phyloP scores from a whole-genome alignment of 176 grass and related monocot species.

The Echinochloa phyllopogon region DNA sequence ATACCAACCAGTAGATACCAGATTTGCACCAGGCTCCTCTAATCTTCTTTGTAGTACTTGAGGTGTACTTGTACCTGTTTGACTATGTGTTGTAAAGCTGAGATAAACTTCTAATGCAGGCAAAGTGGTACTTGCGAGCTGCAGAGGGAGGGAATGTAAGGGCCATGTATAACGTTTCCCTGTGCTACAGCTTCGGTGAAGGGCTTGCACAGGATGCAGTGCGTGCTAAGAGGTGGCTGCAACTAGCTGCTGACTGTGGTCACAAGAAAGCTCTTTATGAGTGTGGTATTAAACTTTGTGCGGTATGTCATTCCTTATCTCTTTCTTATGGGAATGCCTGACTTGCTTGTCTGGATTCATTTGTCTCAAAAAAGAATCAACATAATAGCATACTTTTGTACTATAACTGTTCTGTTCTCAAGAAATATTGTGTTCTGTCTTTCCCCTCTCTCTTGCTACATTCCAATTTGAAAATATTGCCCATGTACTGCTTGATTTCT shows the following conservation, averaged over 20 bases:
- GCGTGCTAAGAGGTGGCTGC: slow-evolving; percentile 67
- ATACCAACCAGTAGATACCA: background rate
- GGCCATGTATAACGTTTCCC: slow-evolving; percentile 80
- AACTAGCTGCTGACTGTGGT: slow-evolving; percentile 74
- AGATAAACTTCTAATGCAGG: slow-evolving; percentile 53
- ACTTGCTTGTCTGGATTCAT: background rate
- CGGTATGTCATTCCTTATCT: slow-evolving; percentile 51
- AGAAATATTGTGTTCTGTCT: background rate
- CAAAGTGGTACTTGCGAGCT: slow-evolving; percentile 75
- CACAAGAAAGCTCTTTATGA: slow-evolving; percentile 77
- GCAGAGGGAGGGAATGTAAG: slow-evolving; percentile 70
- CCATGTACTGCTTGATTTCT: background rate
- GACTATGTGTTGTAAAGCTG: slow-evolving; percentile 24
- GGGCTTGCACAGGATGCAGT: slow-evolving; percentile 53
- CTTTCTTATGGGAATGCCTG: background rate
- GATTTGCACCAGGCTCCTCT: slow-evolving; percentile 8
- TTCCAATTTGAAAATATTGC: background rate
- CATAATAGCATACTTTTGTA: background rate
- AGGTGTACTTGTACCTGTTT: slow-evolving; percentile 12
- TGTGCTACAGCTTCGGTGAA: slow-evolving; percentile 68
- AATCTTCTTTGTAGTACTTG: background rate
- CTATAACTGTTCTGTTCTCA: background rate
- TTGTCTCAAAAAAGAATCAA: background rate
- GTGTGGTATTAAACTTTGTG: slow-evolving; percentile 67
- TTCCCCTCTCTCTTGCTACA: background rate